These are phyloP conservation scores for Fusarium chlamydosporum DNA, from an alignment of 2,329 filamentous ascomycete genomes.

Conservation along the genomic window DNA sequence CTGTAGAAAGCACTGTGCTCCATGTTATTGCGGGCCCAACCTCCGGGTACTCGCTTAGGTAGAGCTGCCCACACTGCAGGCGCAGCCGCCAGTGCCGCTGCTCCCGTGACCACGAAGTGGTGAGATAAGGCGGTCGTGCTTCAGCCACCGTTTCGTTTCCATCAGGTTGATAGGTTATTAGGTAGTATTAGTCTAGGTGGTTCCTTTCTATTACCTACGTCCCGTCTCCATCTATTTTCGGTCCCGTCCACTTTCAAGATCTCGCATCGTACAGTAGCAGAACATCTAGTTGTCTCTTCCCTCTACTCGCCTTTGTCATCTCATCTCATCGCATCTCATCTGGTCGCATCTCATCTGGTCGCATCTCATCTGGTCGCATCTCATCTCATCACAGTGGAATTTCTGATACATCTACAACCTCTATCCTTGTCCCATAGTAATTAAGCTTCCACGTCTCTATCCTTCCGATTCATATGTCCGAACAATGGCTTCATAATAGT, in stretches of 20 bases:
- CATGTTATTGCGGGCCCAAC: neutral
- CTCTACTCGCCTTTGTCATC: conserved; percentile 14
- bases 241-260: neutral
- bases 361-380: no score
- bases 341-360: no score
- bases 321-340: no score
- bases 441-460: neutral
- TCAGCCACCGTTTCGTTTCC: conserved; percentile 33
- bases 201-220: no score
- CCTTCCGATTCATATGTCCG: neutral
- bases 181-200: no score
- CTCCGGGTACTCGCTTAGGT: conserved; percentile 1
- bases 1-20: conserved; percentile 10
- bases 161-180: conserved; percentile 2
- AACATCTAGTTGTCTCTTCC: conserved; percentile 26
- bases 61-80: conserved; percentile 5
- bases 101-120: conserved; percentile 20
- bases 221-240: conserved; percentile 2
- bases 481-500: neutral
- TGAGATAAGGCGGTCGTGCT: conserved; percentile 9
- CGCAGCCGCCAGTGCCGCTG: conserved; percentile 27
- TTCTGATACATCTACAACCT: neutral
- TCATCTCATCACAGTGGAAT: neutral
- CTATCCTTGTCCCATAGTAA: neutral
- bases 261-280: neutral